Evolutionary conservation across 495 filamentous ascomycete genomes (phyloP).

Genomic region (Neurospora intermedia): DNA sequence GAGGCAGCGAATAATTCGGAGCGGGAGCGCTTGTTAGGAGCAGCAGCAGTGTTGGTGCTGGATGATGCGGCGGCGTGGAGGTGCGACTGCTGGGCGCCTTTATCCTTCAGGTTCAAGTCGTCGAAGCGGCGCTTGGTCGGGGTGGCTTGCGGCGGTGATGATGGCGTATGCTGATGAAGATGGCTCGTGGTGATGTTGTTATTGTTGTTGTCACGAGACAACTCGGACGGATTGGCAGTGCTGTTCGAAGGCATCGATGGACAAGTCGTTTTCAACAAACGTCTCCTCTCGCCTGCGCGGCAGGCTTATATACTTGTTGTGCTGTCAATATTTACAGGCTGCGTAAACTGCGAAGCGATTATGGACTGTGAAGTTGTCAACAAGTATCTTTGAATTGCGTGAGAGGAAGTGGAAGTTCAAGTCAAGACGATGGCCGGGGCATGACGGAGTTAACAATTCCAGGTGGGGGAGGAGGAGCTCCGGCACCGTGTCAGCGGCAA

Average conservation of each 20-base stretch:
- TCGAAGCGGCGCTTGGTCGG: neutral
- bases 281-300: neutral
- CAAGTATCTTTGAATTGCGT: neutral
- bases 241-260: neutral
- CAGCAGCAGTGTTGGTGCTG: neutral
- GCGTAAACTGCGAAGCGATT: neutral
- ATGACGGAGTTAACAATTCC: neutral
- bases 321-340: neutral
- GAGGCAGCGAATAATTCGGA: constrained; percentile 12
- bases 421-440: neutral
- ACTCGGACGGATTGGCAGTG: neutral
- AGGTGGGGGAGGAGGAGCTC: neutral
- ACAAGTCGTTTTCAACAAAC: neutral
- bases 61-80: neutral
- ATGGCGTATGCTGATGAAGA: neutral
- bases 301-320: neutral
- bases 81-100: neutral
- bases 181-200: neutral
- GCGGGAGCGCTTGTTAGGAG: constrained; percentile 20
- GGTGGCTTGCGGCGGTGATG: neutral
- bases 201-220: neutral
- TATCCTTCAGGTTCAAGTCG: neutral
- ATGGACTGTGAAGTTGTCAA: neutral
- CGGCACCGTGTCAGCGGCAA: neutral
- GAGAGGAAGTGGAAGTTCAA: neutral